Percentiles rank a stretch among this genome's conserved stretches.
Conservation (phyloP, 176 grass and related monocot species). For the Rhynchospora breviuscula region DNA sequence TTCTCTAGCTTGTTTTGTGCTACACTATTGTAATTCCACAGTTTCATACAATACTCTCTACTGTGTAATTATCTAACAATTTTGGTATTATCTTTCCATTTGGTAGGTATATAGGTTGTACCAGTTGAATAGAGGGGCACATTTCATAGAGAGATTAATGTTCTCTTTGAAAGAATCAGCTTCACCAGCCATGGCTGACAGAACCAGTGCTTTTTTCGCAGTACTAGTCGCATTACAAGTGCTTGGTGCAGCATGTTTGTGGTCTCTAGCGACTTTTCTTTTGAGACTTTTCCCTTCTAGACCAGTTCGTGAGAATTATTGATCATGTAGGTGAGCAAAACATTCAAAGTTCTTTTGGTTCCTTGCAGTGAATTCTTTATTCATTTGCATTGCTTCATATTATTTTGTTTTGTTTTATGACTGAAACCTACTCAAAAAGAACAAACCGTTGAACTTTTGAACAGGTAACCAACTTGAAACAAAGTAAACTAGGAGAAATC, state of each 20-base stretch:
- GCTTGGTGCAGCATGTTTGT: conserved; percentile 31
- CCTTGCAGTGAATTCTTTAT: too few relatives aligned
- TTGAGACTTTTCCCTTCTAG: conserved; percentile 35
- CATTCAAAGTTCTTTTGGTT: too few relatives aligned
- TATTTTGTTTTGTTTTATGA: too few relatives aligned
- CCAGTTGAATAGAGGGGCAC: conserved; percentile 39
- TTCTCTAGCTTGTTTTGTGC: neutral
- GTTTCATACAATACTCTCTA: neutral
- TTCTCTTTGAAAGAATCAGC: conserved; percentile 20
- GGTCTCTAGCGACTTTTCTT: conserved; percentile 34
- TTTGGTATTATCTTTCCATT: neutral
- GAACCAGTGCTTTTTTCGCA: neutral
- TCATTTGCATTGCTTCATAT: too few relatives aligned
- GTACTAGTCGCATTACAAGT: conserved; percentile 30
- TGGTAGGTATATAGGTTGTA: conserved; percentile 33
- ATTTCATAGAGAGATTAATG: conserved; percentile 36
- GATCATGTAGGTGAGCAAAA: neutral
- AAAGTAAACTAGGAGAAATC: too few relatives aligned
- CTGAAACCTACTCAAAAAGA: too few relatives aligned
- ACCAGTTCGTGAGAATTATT: conserved; percentile 32
- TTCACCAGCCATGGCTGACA: neutral
- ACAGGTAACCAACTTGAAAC: too few relatives aligned
- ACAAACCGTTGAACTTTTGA: too few relatives aligned
- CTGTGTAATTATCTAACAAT: neutral
- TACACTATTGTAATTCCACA: neutral